phyloP scores from a whole-genome alignment of 805 yeast species.

The Sugiyamaella chiloensis region DNA sequence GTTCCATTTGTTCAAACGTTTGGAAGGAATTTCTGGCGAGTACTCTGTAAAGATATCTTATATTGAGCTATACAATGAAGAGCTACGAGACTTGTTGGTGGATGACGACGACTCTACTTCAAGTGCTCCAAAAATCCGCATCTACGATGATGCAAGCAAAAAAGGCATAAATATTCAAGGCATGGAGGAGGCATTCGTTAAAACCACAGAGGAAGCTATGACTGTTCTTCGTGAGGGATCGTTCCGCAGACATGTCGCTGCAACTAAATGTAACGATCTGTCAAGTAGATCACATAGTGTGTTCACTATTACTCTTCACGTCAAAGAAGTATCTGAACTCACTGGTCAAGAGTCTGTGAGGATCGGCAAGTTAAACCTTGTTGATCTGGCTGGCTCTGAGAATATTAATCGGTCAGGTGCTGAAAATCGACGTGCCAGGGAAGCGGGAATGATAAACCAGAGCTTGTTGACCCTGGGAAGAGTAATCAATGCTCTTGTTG shows the following conservation, averaged over 20 bases:
- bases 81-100: slow-evolving; percentile 62
- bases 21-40: slow-evolving; percentile 49
- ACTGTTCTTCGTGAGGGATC: slow-evolving; percentile 52
- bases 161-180: slow-evolving; percentile 61
- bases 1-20: slow-evolving; percentile 60
- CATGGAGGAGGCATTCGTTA: slow-evolving; percentile 48
- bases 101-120: slow-evolving; percentile 13
- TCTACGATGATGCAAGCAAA: slow-evolving; percentile 59
- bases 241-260: slow-evolving; percentile 67
- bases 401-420: slow-evolving; percentile 74
- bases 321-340: slow-evolving; percentile 50
- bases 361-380: slow-evolving; percentile 68
- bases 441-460: slow-evolving; percentile 85
- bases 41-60: slow-evolving; percentile 68
- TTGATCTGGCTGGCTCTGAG: slow-evolving; percentile 95
- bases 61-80: slow-evolving; percentile 86
- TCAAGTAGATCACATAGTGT: slow-evolving; percentile 93
- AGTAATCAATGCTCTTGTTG: slow-evolving; percentile 70
- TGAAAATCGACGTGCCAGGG: slow-evolving; percentile 74
- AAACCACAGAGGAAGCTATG: slow-evolving; percentile 48
- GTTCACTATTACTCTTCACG: slow-evolving; percentile 57
- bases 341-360: slow-evolving; percentile 48
- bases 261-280: slow-evolving; percentile 73
- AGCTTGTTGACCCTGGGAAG: slow-evolving; percentile 87
- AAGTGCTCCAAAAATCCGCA: slow-evolving; percentile 49